Conservation (phyloP, 345 rosid genomes). For the Citrus mangshanensis region DNA sequence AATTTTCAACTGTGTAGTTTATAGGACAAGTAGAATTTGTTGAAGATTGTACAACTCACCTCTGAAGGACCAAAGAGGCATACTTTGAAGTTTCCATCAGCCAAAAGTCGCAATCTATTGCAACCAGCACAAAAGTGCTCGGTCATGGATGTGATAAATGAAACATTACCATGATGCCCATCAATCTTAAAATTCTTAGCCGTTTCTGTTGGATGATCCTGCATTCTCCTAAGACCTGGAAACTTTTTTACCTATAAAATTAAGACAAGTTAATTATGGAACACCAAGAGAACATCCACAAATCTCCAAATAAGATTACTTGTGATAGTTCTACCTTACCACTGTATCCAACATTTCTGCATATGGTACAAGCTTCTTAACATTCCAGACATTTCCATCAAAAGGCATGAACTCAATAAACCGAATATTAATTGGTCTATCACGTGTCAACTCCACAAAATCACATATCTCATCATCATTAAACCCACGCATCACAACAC, state of each 20-base stretch:
- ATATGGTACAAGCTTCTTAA: conserved; percentile 79
- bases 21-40: not conserved
- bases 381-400: conserved; percentile 97
- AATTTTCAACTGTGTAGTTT: not conserved
- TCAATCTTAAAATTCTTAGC: conserved; percentile 86
- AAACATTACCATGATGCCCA: conserved; percentile 81
- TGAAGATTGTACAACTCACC: conserved; percentile 34
- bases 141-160: conserved; percentile 96
- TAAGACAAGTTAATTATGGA: conserved; percentile 9
- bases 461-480: conserved; percentile 95
- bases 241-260: conserved; percentile 47
- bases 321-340: conserved; percentile 71
- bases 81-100: conserved; percentile 99
- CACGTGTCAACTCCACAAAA: conserved; percentile 78
- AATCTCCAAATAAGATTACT: conserved; percentile 19
- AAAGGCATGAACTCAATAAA: conserved; percentile 99
- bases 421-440: conserved; percentile 81
- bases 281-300: not conserved
- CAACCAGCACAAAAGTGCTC: conserved; percentile 98
- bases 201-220: conserved; percentile 81
- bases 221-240: conserved; percentile 53
- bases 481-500: conserved; percentile 92
- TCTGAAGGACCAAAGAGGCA: conserved; percentile 98
- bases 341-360: conserved; percentile 82
- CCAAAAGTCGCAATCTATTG: conserved; percentile 90